Evolutionary conservation across 1,284 basidiomycete species (phyloP).

Genomic region (Heterobasidion irregulare): DNA sequence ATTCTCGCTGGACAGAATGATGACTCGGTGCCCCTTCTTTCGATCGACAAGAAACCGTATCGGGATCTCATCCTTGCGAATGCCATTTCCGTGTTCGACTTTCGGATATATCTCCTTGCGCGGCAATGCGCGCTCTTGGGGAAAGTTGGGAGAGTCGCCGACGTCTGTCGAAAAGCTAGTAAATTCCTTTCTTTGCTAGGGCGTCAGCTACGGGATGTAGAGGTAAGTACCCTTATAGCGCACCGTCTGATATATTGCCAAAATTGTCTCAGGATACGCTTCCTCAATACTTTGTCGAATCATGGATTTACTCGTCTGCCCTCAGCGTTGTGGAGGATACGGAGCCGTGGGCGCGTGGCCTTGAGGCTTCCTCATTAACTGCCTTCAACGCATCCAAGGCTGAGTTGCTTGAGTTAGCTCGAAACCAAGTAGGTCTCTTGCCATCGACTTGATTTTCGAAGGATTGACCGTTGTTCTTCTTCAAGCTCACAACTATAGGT

Average conservation of each 20-base stretch:
- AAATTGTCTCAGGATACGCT: constrained; percentile 45
- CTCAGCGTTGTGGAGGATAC: constrained; percentile 82
- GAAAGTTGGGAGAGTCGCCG: constrained; percentile 58
- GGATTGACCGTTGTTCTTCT: constrained; percentile 1
- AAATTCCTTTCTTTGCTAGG: constrained; percentile 81
- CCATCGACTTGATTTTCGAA: background rate
- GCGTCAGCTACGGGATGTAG: constrained; percentile 63
- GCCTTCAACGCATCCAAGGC: constrained; percentile 67
- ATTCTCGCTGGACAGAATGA: constrained; percentile 68
- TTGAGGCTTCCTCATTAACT: constrained; percentile 35
- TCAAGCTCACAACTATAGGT: constrained; percentile 78
- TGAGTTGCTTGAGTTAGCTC: constrained; percentile 76
- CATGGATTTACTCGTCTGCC: constrained; percentile 91
- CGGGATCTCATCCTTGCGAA: constrained; percentile 86
- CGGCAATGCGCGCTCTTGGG: constrained; percentile 78
- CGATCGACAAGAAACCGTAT: constrained; percentile 78
- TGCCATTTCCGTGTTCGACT: constrained; percentile 90
- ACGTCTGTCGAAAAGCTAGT: constrained; percentile 60
- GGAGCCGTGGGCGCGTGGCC: constrained; percentile 60
- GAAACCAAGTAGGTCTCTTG: constrained; percentile 53
- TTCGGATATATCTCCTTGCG: constrained; percentile 86
- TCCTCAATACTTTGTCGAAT: constrained; percentile 80
- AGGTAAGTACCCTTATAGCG: constrained; percentile 40
- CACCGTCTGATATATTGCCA: constrained; percentile 1
- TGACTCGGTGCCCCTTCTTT: constrained; percentile 79